Percentiles rank a stretch among this genome's conserved stretches.
These are phyloP conservation scores for Paraconiothyrium sp. DNA, from an alignment of 2,329 filamentous ascomycete species.

Conservation along the genomic window DNA sequence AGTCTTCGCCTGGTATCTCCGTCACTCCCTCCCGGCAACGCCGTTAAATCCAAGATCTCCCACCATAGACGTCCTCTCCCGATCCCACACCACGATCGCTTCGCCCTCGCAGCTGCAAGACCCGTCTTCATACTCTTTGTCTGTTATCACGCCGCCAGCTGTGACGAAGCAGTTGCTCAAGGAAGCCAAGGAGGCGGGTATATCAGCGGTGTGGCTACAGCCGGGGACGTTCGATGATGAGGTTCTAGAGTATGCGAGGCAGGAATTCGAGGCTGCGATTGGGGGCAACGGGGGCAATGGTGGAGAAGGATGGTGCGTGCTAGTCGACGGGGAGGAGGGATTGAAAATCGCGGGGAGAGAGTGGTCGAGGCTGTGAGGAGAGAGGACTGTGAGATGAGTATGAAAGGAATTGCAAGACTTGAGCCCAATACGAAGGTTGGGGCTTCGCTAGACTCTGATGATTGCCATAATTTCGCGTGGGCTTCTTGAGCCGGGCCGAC, in stretches of 20 bases:
- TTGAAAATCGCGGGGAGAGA: conserved; percentile 47
- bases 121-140: conserved; percentile 74
- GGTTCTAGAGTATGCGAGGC: conserved; percentile 74
- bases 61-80: conserved; percentile 69
- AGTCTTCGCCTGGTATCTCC: conserved; percentile 92
- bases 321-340: conserved; percentile 53
- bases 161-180: conserved; percentile 78
- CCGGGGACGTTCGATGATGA: conserved; percentile 86
- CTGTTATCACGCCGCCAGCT: conserved; percentile 85
- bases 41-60: conserved; percentile 81
- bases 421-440: background rate
- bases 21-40: conserved; percentile 77
- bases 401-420: background rate
- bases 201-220: conserved; percentile 71
- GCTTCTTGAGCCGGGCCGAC: background rate
- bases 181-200: conserved; percentile 79
- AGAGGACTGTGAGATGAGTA: background rate
- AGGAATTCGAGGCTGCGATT: conserved; percentile 74
- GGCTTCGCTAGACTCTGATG: background rate
- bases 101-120: conserved; percentile 70
- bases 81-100: conserved; percentile 70
- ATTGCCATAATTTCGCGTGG: background rate
- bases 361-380: conserved; percentile 41
- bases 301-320: conserved; percentile 52
- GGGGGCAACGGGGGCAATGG: conserved; percentile 57